Conservation (phyloP, 768 basidiomycete genomes). For the Auriculariales sp. region DNA sequence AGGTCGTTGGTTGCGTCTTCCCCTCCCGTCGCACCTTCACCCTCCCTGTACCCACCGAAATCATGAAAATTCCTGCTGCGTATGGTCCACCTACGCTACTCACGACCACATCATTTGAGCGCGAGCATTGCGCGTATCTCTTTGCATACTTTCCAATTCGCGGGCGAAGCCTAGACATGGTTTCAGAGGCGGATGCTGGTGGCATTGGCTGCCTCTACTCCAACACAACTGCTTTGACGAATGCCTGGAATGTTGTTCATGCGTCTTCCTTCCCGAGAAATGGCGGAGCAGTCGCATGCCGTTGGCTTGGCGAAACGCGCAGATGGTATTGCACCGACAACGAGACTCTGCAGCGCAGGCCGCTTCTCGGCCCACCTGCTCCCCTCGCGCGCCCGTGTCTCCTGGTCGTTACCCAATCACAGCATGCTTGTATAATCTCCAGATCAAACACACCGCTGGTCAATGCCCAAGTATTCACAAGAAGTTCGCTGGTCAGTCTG, state of each 20-base stretch:
- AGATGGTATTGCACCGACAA: neutral
- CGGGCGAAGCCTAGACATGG: neutral
- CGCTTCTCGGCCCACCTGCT: neutral
- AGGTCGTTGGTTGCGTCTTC: constrained; percentile 1
- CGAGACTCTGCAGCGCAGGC: neutral
- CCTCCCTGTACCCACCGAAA: neutral
- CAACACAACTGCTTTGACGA: neutral
- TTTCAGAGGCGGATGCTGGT: neutral
- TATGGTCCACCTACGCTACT: neutral
- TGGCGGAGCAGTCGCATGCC: neutral
- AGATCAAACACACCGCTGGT: no score
- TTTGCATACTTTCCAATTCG: neutral
- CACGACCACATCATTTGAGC: neutral
- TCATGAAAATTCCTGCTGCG: neutral
- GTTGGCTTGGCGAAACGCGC: neutral
- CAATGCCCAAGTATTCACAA: no score
- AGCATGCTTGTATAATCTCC: no score
- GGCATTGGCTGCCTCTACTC: neutral
- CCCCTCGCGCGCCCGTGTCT: neutral
- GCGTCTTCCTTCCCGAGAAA: neutral
- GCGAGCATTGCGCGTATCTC: neutral
- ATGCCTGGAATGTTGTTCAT: neutral
- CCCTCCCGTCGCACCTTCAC: neutral
- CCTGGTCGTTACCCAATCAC: neutral
- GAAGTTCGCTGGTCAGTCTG: no score